Evolutionary conservation across 768 basidiomycete species (phyloP), one percentile per base, ranked within the genome.

Genomic region (Suillus bovinus): DNA sequence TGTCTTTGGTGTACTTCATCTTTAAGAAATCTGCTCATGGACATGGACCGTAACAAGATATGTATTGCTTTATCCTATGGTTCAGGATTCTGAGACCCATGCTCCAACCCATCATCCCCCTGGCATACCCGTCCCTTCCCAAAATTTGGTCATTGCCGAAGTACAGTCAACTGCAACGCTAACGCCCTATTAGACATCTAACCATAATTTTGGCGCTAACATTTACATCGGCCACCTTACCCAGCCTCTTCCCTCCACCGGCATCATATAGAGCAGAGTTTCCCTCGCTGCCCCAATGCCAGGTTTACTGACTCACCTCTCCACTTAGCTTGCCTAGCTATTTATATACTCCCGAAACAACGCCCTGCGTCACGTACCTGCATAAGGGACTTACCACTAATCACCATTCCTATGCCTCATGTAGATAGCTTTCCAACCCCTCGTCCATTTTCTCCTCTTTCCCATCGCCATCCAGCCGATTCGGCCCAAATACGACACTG

Each of bases 261-360:
- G 42, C 42, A 10, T 10, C 20, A 42, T 42, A 36, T n/a, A 54
- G 13, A 55, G 22, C 34, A 34, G 33, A 34, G 4, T 16, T n/a
- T 33, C 14, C 22, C 20, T 42, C 2, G 10, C 17, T 52, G 22
- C 20, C 20, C 31, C 8, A 17, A n/a, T 54, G 16, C 14, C 11
- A 5, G 11, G 22, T 36, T 24, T 16, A 54, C 22, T 24, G 22
- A 10, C 22, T 24, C 53, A 54, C 22, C 9, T 16, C 4, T 5
- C 34, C 42, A 17, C 49, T 14, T 22, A 75, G 74, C 24, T 93
- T 94, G 71, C 71, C 88, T 20, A 84, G 89, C 1, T 85, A 88
- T 0, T 82, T 95, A 3, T 84, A 87, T 41, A 93, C 91, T 0
- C 80, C 84, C 11, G 86, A 88, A 70, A 87, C 83, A 8, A 84